Evolutionary conservation across 2,329 filamentous ascomycete species (phyloP), one percentile per base, ranked within the genome.

Genomic region (Exserohilum turcica): DNA sequence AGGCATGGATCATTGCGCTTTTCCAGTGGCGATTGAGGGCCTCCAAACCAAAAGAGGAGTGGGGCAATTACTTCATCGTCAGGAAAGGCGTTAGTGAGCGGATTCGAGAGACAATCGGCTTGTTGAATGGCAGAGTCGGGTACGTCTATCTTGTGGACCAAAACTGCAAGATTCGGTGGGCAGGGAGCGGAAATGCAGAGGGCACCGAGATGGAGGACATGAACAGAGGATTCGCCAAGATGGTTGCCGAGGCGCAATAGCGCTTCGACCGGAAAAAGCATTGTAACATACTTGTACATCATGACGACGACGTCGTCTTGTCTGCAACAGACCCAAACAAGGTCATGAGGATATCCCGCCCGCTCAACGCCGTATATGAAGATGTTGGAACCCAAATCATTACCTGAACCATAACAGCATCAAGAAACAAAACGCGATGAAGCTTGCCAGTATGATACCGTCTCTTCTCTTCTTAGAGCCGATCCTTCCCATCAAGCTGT

Each of bases 391-490:
- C 42, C 21, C 32, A 28, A 21, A 37, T 8, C n/a, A 45, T 67
- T 54, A 76, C 53, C 71, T 60, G 50, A 76, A 76, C 68, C 68
- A 95, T 67, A 93, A 84, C 67, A 97, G 84, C 77, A 95, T 77
- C 66, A 97, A 76, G 71, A 95, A 95, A 77, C 94, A 97, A 65
- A 96, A 84, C 0, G 92, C 92, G 68, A 99, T 92, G 68, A 99
- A 96, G 40, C 82, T 80, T 15, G 91, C 94, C 79, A 99, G 84
- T 61, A 99, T 96, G 63, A 99, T 88, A 27, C 92, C 92, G 76
- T 99, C 94, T 66, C 94, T 87, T 74, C 93, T 86, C 83, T 96
- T 96, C 81, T 96, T 95, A 52, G 91, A 88, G 46, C 92, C 93
- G 76, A 99, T 99, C 77, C 91, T 89, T 45, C 87, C 86, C 66